phyloP scores from a whole-genome alignment of 2,329 filamentous ascomycete genomes.

The Biscogniauxia mediterranea region DNA sequence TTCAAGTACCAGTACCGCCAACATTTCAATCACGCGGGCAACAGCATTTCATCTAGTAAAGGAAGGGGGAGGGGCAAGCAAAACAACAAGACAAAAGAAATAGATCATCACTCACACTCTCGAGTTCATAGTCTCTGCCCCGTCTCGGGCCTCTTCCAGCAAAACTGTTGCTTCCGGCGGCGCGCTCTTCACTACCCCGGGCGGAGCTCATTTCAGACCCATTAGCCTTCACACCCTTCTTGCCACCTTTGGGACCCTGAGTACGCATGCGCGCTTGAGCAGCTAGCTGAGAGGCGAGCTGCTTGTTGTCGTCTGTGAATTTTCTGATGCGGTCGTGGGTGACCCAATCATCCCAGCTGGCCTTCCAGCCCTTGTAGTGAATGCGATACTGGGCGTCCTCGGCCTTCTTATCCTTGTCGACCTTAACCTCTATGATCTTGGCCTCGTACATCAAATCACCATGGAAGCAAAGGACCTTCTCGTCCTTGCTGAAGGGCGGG shows the following conservation, averaged over 20 bases:
- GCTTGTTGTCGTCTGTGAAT: conserved; percentile 91
- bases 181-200: conserved; percentile 76
- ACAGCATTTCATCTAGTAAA: background rate
- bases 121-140: conserved; percentile 77
- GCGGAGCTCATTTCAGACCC: conserved; percentile 62
- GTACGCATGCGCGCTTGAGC: conserved; percentile 48
- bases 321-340: conserved; percentile 90
- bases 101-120: conserved; percentile 62
- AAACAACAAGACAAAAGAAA: conserved; percentile 16
- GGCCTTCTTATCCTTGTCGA: conserved; percentile 39
- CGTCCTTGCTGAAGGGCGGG: conserved; percentile 68
- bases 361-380: conserved; percentile 99
- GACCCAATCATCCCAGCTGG: conserved; percentile 99
- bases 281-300: conserved; percentile 73
- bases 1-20: background rate
- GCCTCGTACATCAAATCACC: conserved; percentile 97
- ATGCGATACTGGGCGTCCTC: conserved; percentile 82
- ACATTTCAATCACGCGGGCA: background rate
- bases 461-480: conserved; percentile 95
- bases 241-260: conserved; percentile 46
- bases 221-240: conserved; percentile 46
- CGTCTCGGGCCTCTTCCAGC: conserved; percentile 69
- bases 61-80: background rate
- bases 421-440: conserved; percentile 76
- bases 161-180: conserved; percentile 57